Percentiles rank a stretch among this genome's conserved stretches.
These are phyloP conservation scores for Vitellaria paradoxa DNA, from an alignment of 179 eudicot species.

Conservation along the genomic window DNA sequence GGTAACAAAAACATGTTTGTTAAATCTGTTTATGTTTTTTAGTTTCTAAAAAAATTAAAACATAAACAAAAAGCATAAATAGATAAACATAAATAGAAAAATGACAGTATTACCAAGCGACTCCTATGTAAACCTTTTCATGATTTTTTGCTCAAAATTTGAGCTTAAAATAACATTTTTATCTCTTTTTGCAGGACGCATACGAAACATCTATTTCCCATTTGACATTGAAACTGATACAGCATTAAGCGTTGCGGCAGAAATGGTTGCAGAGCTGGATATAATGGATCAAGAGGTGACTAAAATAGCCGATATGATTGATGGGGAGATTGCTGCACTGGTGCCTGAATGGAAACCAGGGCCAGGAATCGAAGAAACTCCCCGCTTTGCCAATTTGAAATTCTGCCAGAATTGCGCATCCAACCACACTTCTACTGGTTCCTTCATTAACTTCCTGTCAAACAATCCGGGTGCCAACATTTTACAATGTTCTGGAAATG, in stretches of 20 bases:
- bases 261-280: slow-evolving; percentile 66
- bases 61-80: no score
- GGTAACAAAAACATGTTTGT: no score
- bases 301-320: slow-evolving; percentile 67
- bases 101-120: no score
- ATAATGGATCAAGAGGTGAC: slow-evolving; percentile 66
- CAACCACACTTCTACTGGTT: slow-evolving; percentile 41
- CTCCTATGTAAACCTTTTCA: background rate
- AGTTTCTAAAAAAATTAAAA: no score
- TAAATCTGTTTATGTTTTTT: no score
- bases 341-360: slow-evolving; percentile 63
- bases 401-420: slow-evolving; percentile 49
- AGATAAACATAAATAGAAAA: no score
- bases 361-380: slow-evolving; percentile 43
- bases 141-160: background rate
- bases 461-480: slow-evolving; percentile 24
- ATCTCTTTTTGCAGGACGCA: slow-evolving; percentile 36
- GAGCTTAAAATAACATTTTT: background rate
- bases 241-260: slow-evolving; percentile 68
- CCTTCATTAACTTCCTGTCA: slow-evolving; percentile 33
- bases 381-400: slow-evolving; percentile 31
- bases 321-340: slow-evolving; percentile 47
- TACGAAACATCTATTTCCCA: slow-evolving; percentile 62
- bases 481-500: slow-evolving; percentile 37
- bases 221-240: slow-evolving; percentile 59